Evolutionary conservation across 495 filamentous ascomycete species (phyloP), one percentile per base, ranked within the genome.

Genomic region (Chaetomium fimeti): DNA sequence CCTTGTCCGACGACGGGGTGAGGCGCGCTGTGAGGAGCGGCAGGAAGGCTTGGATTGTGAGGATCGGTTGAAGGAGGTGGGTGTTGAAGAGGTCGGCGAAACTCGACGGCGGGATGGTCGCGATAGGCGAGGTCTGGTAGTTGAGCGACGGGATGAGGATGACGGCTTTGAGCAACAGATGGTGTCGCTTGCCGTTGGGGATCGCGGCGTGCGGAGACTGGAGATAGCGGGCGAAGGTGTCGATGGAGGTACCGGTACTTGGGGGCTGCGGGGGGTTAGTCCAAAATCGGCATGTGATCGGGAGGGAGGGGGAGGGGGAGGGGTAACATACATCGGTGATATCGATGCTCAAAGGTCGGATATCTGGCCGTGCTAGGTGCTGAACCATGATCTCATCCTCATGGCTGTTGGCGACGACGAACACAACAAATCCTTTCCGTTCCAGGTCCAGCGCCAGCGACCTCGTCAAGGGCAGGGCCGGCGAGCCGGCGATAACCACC

Each of bases 71-170:
- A 32, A 98, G 84, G n/a, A 98, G 82, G 60, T 93, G 91, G 6
- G 89, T 90, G 78, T 97, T 96, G 68, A 98, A 82, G 16, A 89
- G 88, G 71, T 98, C 92, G 60, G 90, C 89, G 84, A 93, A 96
- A 65, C 84, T 83, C 22, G 88, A 89, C 0, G 90, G 85, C 11
- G 91, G 85, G 62, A 97, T 87, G 5, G 89, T 92, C 61, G 91
- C 91, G 47, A 97, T 87, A 1, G 90, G 89, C 4, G 88, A 88
- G 47, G 88, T 84, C 13, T 88, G 87, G 73, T 88, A 89, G 65
- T 86, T 85, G 32, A 88, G 81, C 15, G 86, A 84, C 1, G 89
- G 89, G 40, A 96, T 85, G 51, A 98, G 76, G 56, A 98, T 83
- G 28, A 98, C 78, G 27, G 90, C 90, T 38, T 86, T 84, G 57